These are phyloP conservation scores for Orychophragmus violaceus DNA, from an alignment of 345 rosid genomes.

Conservation along the genomic window DNA sequence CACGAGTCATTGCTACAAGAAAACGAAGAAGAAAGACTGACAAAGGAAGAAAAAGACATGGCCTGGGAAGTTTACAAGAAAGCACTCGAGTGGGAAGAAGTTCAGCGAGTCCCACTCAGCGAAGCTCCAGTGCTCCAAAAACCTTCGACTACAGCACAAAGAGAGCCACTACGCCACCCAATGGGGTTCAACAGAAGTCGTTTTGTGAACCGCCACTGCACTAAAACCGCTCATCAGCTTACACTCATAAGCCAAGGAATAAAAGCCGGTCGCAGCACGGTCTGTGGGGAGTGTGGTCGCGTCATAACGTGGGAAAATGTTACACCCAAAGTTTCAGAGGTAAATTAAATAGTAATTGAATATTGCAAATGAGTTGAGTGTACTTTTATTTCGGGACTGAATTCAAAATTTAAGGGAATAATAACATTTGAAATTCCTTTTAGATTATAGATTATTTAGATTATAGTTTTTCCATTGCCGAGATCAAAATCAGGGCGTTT, in stretches of 20 bases:
- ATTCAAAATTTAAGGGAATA: not conserved
- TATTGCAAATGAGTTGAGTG: not conserved
- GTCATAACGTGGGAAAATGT: conserved; percentile 76
- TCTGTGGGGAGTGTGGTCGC: conserved; percentile 92
- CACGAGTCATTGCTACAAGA: conserved; percentile 98
- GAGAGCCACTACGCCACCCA: conserved; percentile 18
- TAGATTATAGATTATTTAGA: conserved; percentile 12
- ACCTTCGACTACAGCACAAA: conserved; percentile 36
- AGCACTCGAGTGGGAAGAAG: conserved; percentile 87
- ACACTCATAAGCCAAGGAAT: conserved; percentile 91
- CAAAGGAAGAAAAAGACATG: conserved; percentile 99
- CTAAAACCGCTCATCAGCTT: conserved; percentile 70
- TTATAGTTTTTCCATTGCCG: conserved; percentile 21
- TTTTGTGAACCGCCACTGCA: conserved; percentile 58
- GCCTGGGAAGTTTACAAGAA: conserved; percentile 93
- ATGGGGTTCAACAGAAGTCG: conserved; percentile 49
- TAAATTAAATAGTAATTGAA: conserved; percentile 30
- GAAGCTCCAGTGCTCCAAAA: conserved; percentile 46
- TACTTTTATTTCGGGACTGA: not conserved
- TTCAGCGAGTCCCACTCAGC: conserved; percentile 56
- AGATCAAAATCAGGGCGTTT: conserved; percentile 19
- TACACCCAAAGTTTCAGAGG: conserved; percentile 29
- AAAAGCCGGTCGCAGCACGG: conserved; percentile 63
- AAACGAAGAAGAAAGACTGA: conserved; percentile 92
- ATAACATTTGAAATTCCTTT: not conserved